Percentiles rank a stretch among this genome's conserved stretches.
phyloP scores from a whole-genome alignment of 805 yeast species.

The Clavispora phyllophila region DNA sequence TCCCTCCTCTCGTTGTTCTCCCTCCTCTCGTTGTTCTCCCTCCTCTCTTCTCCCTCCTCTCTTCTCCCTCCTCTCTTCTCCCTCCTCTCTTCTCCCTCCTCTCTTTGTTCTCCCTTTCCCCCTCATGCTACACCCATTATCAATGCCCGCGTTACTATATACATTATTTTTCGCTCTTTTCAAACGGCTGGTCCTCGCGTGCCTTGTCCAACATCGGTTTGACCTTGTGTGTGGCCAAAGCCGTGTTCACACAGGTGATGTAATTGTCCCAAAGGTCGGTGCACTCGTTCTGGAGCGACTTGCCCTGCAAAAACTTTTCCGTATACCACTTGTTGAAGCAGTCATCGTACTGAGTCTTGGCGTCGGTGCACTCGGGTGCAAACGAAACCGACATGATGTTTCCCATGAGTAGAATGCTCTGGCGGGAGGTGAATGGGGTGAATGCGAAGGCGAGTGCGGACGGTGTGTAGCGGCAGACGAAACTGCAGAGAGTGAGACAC shows the following conservation, averaged over 20 bases:
- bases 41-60: too few relatives aligned
- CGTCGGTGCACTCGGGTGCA: slow-evolving; percentile 94
- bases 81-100: too few relatives aligned
- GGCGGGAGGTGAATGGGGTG: neutral
- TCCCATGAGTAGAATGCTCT: slow-evolving; percentile 27
- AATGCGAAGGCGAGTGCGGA: neutral
- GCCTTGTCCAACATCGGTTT: slow-evolving; percentile 84
- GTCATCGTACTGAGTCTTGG: slow-evolving; percentile 81
- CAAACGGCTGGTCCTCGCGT: slow-evolving; percentile 81
- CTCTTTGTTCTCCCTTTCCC: too few relatives aligned
- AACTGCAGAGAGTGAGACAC: neutral
- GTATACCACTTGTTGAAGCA: slow-evolving; percentile 96
- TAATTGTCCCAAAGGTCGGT: slow-evolving; percentile 84
- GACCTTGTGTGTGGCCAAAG: slow-evolving; percentile 68
- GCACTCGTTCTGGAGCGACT: slow-evolving; percentile 74
- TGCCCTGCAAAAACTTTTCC: slow-evolving; percentile 60
- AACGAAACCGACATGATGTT: slow-evolving; percentile 61
- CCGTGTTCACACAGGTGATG: slow-evolving; percentile 77
- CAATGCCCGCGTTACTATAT: neutral
- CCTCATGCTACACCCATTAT: too few relatives aligned
- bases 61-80: too few relatives aligned
- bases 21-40: too few relatives aligned
- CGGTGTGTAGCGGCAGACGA: neutral
- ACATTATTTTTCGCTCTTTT: slow-evolving; percentile 1
- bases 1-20: too few relatives aligned